Evolutionary conservation across 1,284 basidiomycete genomes (phyloP).

Genomic region (Ceratobasidium sp.): DNA sequence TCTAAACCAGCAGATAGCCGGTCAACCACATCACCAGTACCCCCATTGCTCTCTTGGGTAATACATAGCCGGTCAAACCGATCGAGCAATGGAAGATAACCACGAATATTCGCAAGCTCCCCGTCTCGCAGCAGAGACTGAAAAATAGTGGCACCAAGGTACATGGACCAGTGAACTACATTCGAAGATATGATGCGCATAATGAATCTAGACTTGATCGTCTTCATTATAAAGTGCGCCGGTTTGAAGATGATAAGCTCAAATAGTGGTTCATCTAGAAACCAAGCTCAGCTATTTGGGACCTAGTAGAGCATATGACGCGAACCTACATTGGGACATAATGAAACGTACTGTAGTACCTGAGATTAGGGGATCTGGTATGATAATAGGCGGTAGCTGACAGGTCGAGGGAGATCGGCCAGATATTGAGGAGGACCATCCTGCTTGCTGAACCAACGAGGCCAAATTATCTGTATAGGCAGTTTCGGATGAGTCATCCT

Average conservation of each 20-base stretch:
- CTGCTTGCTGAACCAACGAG: neutral
- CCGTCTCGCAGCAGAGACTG: neutral
- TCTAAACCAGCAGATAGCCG: neutral
- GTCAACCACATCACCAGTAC: neutral
- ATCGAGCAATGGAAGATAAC: neutral
- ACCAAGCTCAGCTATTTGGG: neutral
- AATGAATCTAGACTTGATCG: neutral
- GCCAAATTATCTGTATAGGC: neutral
- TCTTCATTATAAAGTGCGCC: neutral
- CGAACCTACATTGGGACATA: neutral
- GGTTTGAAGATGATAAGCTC: neutral
- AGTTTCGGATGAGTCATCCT: neutral
- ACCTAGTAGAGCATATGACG: neutral
- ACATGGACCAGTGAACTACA: constrained; percentile 10
- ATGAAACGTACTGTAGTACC: neutral
- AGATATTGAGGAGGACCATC: neutral
- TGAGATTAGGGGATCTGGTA: neutral
- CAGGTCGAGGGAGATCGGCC: neutral
- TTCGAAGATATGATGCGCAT: neutral
- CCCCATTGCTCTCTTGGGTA: neutral
- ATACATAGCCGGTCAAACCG: neutral
- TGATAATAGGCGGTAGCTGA: neutral
- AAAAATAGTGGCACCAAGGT: neutral
- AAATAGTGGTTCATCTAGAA: constrained; percentile 3
- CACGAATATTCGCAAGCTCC: neutral